Evolutionary conservation across 2,329 filamentous ascomycete genomes (phyloP).

Genomic region (Colletotrichum gigasporum): DNA sequence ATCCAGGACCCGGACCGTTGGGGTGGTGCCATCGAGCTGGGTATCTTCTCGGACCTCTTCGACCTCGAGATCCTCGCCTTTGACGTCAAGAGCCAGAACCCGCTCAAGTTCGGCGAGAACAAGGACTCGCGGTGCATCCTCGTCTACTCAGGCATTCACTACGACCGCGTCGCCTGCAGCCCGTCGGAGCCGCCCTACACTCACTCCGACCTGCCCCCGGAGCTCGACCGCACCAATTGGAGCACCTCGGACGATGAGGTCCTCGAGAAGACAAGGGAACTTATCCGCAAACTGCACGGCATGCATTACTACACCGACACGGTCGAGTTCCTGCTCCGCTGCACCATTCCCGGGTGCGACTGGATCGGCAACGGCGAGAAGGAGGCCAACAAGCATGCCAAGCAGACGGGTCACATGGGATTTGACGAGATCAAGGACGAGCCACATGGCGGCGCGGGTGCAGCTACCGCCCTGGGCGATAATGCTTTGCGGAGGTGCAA

Average conservation of each 20-base stretch:
- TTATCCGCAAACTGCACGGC: constrained; percentile 72
- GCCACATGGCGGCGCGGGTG: constrained; percentile 49
- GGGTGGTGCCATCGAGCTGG: constrained; percentile 92
- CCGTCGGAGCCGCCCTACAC: constrained; percentile 66
- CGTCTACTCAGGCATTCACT: constrained; percentile 93
- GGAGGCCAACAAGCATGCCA: constrained; percentile 70
- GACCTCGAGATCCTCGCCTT: constrained; percentile 86
- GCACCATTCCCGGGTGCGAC: constrained; percentile 72
- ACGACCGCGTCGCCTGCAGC: constrained; percentile 86
- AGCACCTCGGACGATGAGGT: constrained; percentile 68
- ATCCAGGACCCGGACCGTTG: constrained; percentile 84
- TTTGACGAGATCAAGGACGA: constrained; percentile 74
- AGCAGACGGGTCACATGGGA: constrained; percentile 66
- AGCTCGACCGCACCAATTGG: constrained; percentile 76
- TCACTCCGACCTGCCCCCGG: constrained; percentile 68
- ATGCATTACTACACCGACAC: constrained; percentile 92
- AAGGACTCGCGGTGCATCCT: constrained; percentile 76
- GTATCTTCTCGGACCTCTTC: constrained; percentile 85
- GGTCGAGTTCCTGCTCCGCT: constrained; percentile 79
- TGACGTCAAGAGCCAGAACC: constrained; percentile 66
- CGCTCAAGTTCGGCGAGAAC: constrained; percentile 78
- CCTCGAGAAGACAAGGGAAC: constrained; percentile 71
- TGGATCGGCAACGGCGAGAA: constrained; percentile 74
- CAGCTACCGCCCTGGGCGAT: background rate
- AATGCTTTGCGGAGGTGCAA: constrained; percentile 83